Percentiles rank a stretch among this genome's conserved stretches.
Conservation (phyloP, 768 basidiomycete genomes). For the Termitomyces sp. region DNA sequence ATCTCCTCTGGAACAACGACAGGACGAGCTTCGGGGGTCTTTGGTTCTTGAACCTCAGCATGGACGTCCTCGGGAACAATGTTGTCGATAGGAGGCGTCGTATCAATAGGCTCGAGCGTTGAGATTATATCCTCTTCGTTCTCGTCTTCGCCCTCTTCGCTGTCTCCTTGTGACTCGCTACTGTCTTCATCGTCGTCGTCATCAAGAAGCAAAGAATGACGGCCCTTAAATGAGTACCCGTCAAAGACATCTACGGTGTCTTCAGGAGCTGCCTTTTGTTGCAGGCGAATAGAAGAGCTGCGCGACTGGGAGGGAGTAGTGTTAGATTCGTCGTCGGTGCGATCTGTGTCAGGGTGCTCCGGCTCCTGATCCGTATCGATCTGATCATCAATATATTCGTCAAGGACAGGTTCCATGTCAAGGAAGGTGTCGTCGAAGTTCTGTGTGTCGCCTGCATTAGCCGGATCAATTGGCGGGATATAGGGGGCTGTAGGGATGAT, state of each 20-base stretch:
- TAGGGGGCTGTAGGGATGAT: slow-evolving; percentile 65
- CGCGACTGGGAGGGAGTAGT: slow-evolving; percentile 81
- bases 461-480: slow-evolving; percentile 88
- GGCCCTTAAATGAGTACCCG: slow-evolving; percentile 91
- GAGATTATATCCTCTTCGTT: slow-evolving; percentile 28
- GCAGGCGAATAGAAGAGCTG: slow-evolving; percentile 63
- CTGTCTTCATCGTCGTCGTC: slow-evolving; percentile 64
- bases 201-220: slow-evolving; percentile 76
- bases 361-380: slow-evolving; percentile 71
- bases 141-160: slow-evolving; percentile 32
- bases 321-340: slow-evolving; percentile 71
- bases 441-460: slow-evolving; percentile 92
- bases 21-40: slow-evolving; percentile 72
- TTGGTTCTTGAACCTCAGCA: slow-evolving; percentile 52
- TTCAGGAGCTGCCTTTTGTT: slow-evolving; percentile 36
- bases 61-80: slow-evolving; percentile 22
- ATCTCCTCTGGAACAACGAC: slow-evolving; percentile 28
- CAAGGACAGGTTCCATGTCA: slow-evolving; percentile 91
- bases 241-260: slow-evolving; percentile 81
- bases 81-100: slow-evolving; percentile 17
- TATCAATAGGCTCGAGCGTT: slow-evolving; percentile 20
- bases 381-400: slow-evolving; percentile 65
- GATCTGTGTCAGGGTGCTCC: slow-evolving; percentile 65
- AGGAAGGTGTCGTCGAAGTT: slow-evolving; percentile 98
- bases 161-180: slow-evolving; percentile 41